phyloP scores from a whole-genome alignment of 352 stramenopile species.

The Phytophthora meadii region DNA sequence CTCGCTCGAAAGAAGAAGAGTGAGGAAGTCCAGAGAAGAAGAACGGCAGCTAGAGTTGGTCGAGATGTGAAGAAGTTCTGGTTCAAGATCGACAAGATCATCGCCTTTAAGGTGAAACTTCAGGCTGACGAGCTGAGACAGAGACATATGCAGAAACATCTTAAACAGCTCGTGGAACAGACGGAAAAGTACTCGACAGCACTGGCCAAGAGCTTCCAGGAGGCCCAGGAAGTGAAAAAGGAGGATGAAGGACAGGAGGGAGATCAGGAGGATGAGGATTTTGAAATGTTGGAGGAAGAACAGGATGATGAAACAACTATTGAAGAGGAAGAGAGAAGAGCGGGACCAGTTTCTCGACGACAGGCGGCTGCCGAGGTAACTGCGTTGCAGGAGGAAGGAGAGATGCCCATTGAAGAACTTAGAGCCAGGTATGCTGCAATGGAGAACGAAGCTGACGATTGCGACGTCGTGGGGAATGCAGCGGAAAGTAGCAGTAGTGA shows the following conservation, averaged over 20 bases:
- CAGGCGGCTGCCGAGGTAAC: slow-evolving; percentile 61
- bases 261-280: slow-evolving; percentile 4
- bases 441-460: background rate
- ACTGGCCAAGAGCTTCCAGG: slow-evolving; percentile 73
- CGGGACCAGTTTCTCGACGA: slow-evolving; percentile 6
- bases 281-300: background rate
- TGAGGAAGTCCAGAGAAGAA: slow-evolving; percentile 47
- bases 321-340: slow-evolving; percentile 30
- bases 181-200: slow-evolving; percentile 96
- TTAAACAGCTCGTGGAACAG: slow-evolving; percentile 95
- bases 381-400: slow-evolving; percentile 71
- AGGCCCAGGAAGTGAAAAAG: slow-evolving; percentile 1
- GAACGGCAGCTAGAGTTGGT: slow-evolving; percentile 80
- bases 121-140: slow-evolving; percentile 86
- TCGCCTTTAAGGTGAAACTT: slow-evolving; percentile 97
- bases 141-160: slow-evolving; percentile 96
- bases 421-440: slow-evolving; percentile 61
- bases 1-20: slow-evolving; percentile 42
- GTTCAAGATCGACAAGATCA: slow-evolving; percentile 98
- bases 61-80: slow-evolving; percentile 95
- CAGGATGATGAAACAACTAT: slow-evolving; percentile 51
- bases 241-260: slow-evolving; percentile 9
- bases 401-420: slow-evolving; percentile 87
- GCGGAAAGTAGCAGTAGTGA: slow-evolving; percentile 31
- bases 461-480: background rate